Evolutionary conservation across 2,329 filamentous ascomycete species (phyloP), one percentile per base, ranked within the genome.

Genomic region (Aspergillus fructus): DNA sequence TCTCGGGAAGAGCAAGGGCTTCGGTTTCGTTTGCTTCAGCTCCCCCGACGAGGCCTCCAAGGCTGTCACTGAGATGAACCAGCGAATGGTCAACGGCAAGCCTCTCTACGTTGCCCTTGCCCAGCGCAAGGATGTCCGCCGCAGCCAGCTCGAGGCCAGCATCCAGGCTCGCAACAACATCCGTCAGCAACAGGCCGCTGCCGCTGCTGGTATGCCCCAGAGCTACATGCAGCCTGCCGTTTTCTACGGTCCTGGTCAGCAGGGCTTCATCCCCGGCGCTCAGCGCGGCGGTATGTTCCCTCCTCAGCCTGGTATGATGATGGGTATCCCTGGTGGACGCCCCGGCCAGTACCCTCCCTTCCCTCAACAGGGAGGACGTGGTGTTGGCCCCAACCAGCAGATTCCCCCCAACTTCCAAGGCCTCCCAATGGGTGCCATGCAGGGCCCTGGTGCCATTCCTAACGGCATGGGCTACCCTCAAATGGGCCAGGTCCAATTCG

Each of bases 21-120:
- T 99, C 76, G 94, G 94, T 70, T 99, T 99, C 78, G 94, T 99
- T 73, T 99, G 94, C 89, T 99, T 99, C 84, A 94, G 90, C 85
- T 97, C 96, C 84, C 93, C 94, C 60, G 94, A 99, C 71, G 94
- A 99, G 77, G 94, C 94, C 65, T 97, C 93, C 81, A 97, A 97
- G 87, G 94, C 94, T 64, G 93, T 99, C 64, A 92, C 93, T 60
- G 94, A 99, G 79, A 97, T 97, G 91, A 99, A 99, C 84, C 93
- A 97, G 84, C 92, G 94, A 78, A 99, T 99, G 94, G 84, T 97
- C 67, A 89, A 93, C 77, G 86, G 85, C 81, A 99, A 99, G 87
- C 94, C 94, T 57, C 85, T 99, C 60, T 99, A 99, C 74, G 94
- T 99, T 71, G 94, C 94, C 69, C 86, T 99, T 65, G 94, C 94